Conservation (phyloP, 257 asterid genomes). For the Solanum lycopersicoides region DNA sequence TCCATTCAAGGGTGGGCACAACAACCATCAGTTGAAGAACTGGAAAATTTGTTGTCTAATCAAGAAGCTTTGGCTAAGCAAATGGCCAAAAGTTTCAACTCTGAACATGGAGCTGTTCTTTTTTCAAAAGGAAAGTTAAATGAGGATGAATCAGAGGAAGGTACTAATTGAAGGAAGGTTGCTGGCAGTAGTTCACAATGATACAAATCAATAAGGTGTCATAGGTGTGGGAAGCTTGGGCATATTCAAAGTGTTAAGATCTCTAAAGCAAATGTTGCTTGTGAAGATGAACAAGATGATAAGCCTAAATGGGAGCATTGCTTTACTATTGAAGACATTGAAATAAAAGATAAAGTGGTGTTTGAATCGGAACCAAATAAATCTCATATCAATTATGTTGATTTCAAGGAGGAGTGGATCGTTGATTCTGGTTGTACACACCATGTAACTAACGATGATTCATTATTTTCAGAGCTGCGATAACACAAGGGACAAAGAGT, state of each 20-base stretch:
- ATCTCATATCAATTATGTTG: too few relatives aligned
- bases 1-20: background rate
- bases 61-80: background rate
- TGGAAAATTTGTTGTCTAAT: too few relatives aligned
- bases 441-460: background rate
- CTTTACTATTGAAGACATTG: background rate
- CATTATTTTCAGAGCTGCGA: background rate
- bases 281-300: background rate
- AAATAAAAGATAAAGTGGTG: too few relatives aligned
- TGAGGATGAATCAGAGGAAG: too few relatives aligned
- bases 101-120: too few relatives aligned
- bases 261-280: background rate
- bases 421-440: background rate
- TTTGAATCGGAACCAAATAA: too few relatives aligned
- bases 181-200: too few relatives aligned
- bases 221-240: background rate
- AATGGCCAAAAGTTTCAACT: background rate
- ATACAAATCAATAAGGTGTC: too few relatives aligned
- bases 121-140: too few relatives aligned
- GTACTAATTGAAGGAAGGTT: too few relatives aligned
- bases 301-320: constrained; percentile 5
- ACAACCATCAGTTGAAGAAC: background rate
- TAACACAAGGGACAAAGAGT: background rate
- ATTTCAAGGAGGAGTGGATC: background rate
- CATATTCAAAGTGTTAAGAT: constrained; percentile 8